A percentile compares a stretch with the other conserved stretches of the same genome.
These are phyloP conservation scores for Corymbia calophylla DNA, from an alignment of 441 rosid genomes.

Conservation along the genomic window DNA sequence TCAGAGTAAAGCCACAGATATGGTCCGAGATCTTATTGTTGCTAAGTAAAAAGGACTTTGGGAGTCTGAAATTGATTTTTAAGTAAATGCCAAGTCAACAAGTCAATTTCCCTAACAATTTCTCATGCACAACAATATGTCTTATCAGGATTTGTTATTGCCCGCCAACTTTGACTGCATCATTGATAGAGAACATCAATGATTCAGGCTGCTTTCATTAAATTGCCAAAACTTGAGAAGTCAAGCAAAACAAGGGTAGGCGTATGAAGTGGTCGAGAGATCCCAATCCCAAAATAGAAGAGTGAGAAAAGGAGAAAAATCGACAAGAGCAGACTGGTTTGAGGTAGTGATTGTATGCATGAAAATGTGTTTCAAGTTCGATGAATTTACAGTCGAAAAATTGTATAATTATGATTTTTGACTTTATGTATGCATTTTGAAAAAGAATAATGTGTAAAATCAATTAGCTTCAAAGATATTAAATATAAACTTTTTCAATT, in stretches of 20 bases:
- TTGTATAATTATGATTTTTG: no score
- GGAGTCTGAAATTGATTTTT: neutral
- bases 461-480: neutral
- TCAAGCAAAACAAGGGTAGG: neutral
- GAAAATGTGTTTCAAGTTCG: no score
- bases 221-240: neutral
- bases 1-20: no score
- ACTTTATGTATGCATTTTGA: no score
- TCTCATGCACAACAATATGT: neutral
- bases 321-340: no score
- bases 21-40: no score
- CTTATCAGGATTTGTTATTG: neutral
- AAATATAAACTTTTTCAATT: neutral
- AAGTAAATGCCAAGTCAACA: neutral
- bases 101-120: fast-evolving
- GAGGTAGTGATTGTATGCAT: no score
- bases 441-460: neutral
- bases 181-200: neutral
- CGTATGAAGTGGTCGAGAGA: neutral
- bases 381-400: no score
- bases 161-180: neutral
- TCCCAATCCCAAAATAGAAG: neutral
- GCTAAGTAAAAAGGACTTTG: neutral
- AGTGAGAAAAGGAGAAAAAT: no score
- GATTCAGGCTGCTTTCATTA: neutral